Evolutionary conservation across 352 stramenopile genomes (phyloP), one percentile per base, ranked within the genome.

Genomic region (Pythium sukuiense): DNA sequence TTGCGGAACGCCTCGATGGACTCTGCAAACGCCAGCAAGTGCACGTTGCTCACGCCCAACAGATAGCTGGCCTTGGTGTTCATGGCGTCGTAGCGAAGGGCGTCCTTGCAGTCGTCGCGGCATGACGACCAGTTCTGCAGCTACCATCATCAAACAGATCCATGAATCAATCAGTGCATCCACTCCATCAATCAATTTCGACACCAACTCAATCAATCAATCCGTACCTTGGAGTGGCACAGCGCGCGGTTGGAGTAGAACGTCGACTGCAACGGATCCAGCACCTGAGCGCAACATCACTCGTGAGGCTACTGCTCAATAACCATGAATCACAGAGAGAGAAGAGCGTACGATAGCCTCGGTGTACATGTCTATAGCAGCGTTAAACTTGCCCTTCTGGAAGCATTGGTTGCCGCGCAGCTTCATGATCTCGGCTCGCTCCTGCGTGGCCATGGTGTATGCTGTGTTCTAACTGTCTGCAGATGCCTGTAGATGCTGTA

Each of bases 351-450:
- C 86, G 62, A 94, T 94, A 18, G 86, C 86, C 62, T 92, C 83
- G 3, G 86, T 94, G 70, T 94, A 94, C 80, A 90, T 90, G 74
- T 94, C 86, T 61, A 94, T 88, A 58, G 86, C 86, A 14, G 86
- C 83, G 32, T 69, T 61, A 69, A 85, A 89, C 63, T 94, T 94
- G 61, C 79, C 76, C 70, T 89, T 90, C 57, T 90, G 77, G 66
- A 92, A 94, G 76, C 79, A 92, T 67, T 79, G 70, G 59, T 94
- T 94, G 43, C 86, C 86, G 63, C 83, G 80, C 54, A 87, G 72
- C 75, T 94, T 94, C 74, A 94, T 81, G 73, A 77, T 59, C 69
- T 88, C 81, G 49, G 82, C 86, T 60, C 79, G 77, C 66, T 90
- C 80, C 66, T 69, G 55, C 27, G 65, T 64, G 16, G 60, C 60